phyloP scores from a whole-genome alignment of 306 rosid species.

The Castanopsis chinensis region DNA sequence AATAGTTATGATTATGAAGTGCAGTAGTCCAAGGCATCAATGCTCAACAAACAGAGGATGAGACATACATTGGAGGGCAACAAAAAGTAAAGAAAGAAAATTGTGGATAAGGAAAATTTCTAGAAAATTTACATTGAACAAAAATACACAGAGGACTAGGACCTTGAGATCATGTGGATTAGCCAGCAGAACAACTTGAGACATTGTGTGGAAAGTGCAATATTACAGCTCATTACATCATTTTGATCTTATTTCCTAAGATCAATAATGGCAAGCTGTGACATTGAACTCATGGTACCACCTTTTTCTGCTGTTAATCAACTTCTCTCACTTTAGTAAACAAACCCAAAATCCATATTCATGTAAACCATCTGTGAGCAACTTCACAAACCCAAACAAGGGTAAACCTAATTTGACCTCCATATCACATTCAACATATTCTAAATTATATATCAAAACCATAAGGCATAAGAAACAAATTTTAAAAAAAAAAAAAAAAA shows the following conservation, averaged over 20 bases:
- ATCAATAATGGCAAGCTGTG: slow-evolving; percentile 25
- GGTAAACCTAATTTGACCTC: not conserved
- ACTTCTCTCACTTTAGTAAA: slow-evolving; percentile 7
- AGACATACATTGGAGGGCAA: slow-evolving; percentile 8
- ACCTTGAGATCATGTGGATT: slow-evolving; percentile 7
- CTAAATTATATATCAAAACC: slow-evolving; percentile 5
- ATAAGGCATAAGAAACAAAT: slow-evolving; percentile 7
- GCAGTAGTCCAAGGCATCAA: slow-evolving; percentile 17
- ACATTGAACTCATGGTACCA: slow-evolving; percentile 12
- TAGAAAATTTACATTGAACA: slow-evolving; percentile 19
- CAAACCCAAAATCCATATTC: not conserved
- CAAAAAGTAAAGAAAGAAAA: slow-evolving; percentile 16
- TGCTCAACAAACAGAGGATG: slow-evolving; percentile 6
- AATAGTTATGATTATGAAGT: slow-evolving; percentile 7
- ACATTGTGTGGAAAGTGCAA: slow-evolving; percentile 20
- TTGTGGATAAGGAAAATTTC: slow-evolving; percentile 11
- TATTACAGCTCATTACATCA: slow-evolving; percentile 3
- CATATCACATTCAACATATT: slow-evolving; percentile 2
- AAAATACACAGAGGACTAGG: slow-evolving; percentile 12
- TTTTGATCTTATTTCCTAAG: slow-evolving; percentile 6
- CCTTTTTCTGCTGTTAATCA: slow-evolving; percentile 6
- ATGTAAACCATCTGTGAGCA: not conserved
- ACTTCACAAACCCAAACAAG: not conserved
- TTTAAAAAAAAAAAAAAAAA: slow-evolving; percentile 11
- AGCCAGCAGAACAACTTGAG: slow-evolving; percentile 22